phyloP scores from a whole-genome alignment of 306 rosid genomes.

The Fragaria vesca region DNA sequence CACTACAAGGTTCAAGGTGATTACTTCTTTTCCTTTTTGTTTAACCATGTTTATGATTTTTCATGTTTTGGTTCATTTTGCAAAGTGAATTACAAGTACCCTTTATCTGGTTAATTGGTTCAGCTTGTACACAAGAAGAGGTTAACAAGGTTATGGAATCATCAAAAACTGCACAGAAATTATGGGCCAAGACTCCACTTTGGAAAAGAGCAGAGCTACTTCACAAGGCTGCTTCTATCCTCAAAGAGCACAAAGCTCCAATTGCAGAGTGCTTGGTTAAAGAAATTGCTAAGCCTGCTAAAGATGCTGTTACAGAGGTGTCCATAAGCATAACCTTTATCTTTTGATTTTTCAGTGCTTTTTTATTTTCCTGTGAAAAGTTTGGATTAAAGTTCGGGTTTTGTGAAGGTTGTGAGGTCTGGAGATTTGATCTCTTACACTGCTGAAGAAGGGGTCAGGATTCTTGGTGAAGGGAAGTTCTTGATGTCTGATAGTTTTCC shows the following conservation, averaged over 20 bases:
- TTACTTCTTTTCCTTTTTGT: background rate
- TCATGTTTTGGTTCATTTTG: background rate
- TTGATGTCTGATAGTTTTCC: slow-evolving; percentile 97
- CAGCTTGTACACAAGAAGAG: slow-evolving; percentile 94
- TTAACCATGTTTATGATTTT: background rate
- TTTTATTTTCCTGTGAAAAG: background rate
- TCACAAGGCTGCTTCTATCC: slow-evolving; percentile 93
- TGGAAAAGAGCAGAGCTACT: slow-evolving; percentile 97
- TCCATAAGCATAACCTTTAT: background rate
- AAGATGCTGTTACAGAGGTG: slow-evolving; percentile 95
- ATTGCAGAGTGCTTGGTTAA: slow-evolving; percentile 87
- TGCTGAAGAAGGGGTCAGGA: slow-evolving; percentile 95
- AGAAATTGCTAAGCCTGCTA: slow-evolving; percentile 95
- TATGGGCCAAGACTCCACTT: slow-evolving; percentile 97
- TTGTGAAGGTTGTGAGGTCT: slow-evolving; percentile 92
- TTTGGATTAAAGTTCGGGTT: background rate
- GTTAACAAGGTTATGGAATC: slow-evolving; percentile 84
- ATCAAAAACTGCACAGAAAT: slow-evolving; percentile 81
- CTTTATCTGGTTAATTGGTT: slow-evolving; percentile 13
- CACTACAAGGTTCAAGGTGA: slow-evolving; percentile 97
- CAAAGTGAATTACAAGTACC: background rate
- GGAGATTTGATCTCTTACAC: slow-evolving; percentile 91
- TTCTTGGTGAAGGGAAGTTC: slow-evolving; percentile 95
- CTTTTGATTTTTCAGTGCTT: too few species aligned
- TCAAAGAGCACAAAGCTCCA: slow-evolving; percentile 82